Evolutionary conservation across 2,329 filamentous ascomycete species (phyloP).

Genomic region (Diaporthe australafricana): DNA sequence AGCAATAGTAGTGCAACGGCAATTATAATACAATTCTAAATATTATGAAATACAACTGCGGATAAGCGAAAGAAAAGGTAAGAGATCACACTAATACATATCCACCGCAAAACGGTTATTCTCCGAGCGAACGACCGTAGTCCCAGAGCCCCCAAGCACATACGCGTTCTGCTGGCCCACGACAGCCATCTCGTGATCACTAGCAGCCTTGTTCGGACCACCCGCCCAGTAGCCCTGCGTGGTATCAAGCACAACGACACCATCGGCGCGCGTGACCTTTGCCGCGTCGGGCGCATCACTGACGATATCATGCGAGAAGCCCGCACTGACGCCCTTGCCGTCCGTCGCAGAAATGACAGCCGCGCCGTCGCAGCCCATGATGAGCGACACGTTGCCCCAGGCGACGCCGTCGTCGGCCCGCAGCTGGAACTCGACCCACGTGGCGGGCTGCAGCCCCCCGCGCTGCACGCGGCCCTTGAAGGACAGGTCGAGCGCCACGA

Average conservation of each 20-base stretch:
- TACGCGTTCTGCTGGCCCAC: conserved; percentile 49
- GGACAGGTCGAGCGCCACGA: background rate
- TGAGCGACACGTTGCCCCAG: conserved; percentile 51
- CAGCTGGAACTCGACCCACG: conserved; percentile 55
- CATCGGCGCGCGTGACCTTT: conserved; percentile 47
- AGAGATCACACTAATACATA: background rate
- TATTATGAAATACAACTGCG: too few species aligned
- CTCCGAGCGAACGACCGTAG: conserved; percentile 8
- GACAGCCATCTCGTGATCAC: conserved; percentile 47
- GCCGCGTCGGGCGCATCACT: conserved; percentile 47
- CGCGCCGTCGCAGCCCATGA: conserved; percentile 53
- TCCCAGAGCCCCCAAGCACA: conserved; percentile 45
- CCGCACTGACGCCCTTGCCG: conserved; percentile 49
- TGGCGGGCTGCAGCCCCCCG: conserved; percentile 49
- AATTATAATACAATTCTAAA: too few species aligned
- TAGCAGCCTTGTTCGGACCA: conserved; percentile 50
- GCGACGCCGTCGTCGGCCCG: conserved; percentile 49
- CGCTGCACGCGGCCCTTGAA: conserved; percentile 45
- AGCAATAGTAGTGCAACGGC: too few species aligned
- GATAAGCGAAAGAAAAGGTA: too few species aligned
- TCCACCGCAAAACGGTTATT: conserved; percentile 11
- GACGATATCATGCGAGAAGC: conserved; percentile 44
- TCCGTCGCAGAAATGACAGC: conserved; percentile 52
- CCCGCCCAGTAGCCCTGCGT: conserved; percentile 53
- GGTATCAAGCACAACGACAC: conserved; percentile 47